Base-by-base conservation (phyloP, 495 filamentous ascomycete genomes). In the Penicillium egyptiacum region DNA sequence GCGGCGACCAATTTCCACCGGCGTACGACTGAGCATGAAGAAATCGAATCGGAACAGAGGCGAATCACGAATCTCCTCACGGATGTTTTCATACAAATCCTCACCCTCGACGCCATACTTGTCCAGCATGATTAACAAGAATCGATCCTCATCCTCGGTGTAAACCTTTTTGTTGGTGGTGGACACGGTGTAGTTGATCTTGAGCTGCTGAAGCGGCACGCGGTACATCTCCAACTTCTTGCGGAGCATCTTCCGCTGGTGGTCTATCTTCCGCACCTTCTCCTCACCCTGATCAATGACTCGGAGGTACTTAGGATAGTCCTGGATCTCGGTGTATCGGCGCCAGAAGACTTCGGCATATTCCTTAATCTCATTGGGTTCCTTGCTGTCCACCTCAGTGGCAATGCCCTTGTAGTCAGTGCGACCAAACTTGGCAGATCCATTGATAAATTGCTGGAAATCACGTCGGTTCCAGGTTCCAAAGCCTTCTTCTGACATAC, bases 161-260 rank as follows among this genome's bases (percentile, higher is more conserved):
- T 99, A 99, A 6, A 98, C 91, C 76, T 98, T 98, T 80, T 99
- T 99, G 78, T 99, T 99, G 46, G 95, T 99, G 3, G 95, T 99
- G 3, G 91, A 96, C 20, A 99, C 94, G 1, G 91, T 94, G 71
- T 99, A 99, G 75, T 94, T 96, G 76, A 99, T 90, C 79, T 96
- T 96, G 54, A 99, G 83, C 72, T 99, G 95, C 72, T 98, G 92
- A 4, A 99, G 81, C 28, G 95, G 95, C 42, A 97, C 93, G 5
- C 92, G 90, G 70, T 96, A 98, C 82, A 92, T 90, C 59, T 86
- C 80, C 80, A 99, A 86, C 82, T 99, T 99, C 81, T 90, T 93
- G 48, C 86, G 82, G 37, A 99, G 81, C 88, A 99, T 89, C 77
- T 92, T 91, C 51, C 91, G 86, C 69, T 98, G 93, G 67, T 96